These are phyloP conservation scores for Kwoniella heveanensis DNA, from an alignment of 768 basidiomycete genomes.

Conservation along the genomic window DNA sequence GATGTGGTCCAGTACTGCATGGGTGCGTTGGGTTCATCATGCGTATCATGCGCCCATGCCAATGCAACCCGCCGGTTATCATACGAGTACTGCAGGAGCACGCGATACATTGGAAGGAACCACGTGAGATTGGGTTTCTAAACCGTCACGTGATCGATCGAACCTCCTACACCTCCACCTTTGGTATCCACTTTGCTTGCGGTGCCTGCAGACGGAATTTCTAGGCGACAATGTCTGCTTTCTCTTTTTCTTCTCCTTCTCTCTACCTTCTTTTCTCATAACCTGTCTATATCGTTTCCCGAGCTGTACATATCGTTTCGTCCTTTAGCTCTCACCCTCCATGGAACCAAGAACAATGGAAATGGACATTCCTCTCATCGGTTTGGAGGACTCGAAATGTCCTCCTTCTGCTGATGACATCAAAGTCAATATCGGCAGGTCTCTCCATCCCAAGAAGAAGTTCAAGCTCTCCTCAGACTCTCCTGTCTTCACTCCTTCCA, in stretches of 20 bases:
- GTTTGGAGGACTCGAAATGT: not conserved
- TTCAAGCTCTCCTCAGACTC: not conserved
- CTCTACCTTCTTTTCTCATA: not conserved
- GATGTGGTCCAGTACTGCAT: slow-evolving; percentile 11
- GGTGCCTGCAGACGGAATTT: no score
- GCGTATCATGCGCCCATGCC: not conserved
- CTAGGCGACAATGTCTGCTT: not conserved
- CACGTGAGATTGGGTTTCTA: no score
- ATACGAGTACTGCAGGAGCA: no score
- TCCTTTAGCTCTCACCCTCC: not conserved
- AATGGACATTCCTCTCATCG: not conserved
- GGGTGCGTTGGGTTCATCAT: no score
- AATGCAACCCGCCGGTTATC: not conserved
- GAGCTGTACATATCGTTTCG: not conserved
- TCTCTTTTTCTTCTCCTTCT: slow-evolving; percentile 7
- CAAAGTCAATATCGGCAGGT: not conserved
- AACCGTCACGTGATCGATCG: not conserved
- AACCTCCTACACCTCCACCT: slow-evolving; percentile 24
- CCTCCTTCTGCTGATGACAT: not conserved
- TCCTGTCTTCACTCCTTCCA: not conserved
- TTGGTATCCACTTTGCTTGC: slow-evolving; percentile 4
- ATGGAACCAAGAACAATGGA: not conserved
- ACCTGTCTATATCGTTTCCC: not conserved
- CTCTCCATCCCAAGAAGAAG: not conserved
- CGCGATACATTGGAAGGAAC: no score